phyloP scores from a whole-genome alignment of 495 filamentous ascomycete species.

The Aspergillus hancockii region DNA sequence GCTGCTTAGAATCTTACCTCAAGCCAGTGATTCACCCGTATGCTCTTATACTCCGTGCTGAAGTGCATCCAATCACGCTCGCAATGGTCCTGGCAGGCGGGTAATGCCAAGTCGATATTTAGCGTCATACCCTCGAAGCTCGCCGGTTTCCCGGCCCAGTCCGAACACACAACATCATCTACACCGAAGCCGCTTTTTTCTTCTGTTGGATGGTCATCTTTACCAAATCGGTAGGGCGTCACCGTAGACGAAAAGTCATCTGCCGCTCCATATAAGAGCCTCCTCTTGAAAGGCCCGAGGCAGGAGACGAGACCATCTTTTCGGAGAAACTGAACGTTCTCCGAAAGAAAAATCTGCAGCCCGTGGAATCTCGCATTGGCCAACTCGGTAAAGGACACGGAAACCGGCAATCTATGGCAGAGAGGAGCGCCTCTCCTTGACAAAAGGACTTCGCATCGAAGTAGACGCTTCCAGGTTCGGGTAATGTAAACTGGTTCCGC shows the following conservation, averaged over 20 bases:
- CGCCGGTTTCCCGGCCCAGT: constrained; percentile 1
- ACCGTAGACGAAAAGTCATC: constrained; percentile 4
- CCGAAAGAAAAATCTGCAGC: constrained; percentile 13
- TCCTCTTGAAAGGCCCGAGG: constrained; percentile 14
- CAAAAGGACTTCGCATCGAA: constrained; percentile 14
- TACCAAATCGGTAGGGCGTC: neutral
- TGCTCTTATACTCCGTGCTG: constrained; percentile 17
- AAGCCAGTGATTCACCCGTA: constrained; percentile 16
- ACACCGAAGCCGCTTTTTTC: neutral
- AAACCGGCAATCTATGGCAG: constrained; percentile 11
- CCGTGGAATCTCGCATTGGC: constrained; percentile 12
- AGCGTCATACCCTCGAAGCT: constrained; percentile 7
- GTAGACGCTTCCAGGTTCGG: constrained; percentile 13
- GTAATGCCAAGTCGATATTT: constrained; percentile 10
- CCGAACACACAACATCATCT: constrained; percentile 3
- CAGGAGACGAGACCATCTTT: constrained; percentile 12
- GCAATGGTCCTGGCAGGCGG: constrained; percentile 14
- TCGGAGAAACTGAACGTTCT: constrained; percentile 16
- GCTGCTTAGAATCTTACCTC: constrained; percentile 9
- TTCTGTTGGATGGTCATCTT: constrained; percentile 6
- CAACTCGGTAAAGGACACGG: constrained; percentile 11
- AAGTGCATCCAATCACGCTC: constrained; percentile 13
- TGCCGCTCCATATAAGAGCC: constrained; percentile 11
- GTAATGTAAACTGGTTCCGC: constrained; percentile 18
- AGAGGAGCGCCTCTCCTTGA: constrained; percentile 19